Conservation (phyloP, 129 eudicot genomes). For the Arctium lappa region DNA sequence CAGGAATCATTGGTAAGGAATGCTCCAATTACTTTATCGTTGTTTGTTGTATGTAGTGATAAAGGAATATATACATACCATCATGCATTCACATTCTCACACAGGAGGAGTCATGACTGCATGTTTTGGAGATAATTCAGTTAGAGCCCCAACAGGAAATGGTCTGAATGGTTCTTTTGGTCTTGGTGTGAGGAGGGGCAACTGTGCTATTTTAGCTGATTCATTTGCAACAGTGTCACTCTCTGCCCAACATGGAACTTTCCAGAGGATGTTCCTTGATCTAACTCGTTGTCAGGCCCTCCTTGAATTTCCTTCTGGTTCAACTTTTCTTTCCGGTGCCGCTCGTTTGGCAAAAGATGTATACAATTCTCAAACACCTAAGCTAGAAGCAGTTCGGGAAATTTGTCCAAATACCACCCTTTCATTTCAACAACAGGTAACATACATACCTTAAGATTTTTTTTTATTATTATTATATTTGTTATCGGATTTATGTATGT, state of each 20-base stretch:
- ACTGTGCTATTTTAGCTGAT: slow-evolving; percentile 68
- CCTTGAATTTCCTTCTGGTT: slow-evolving; percentile 77
- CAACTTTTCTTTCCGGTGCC: slow-evolving; percentile 67
- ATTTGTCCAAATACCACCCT: slow-evolving; percentile 62
- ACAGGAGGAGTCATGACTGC: slow-evolving; percentile 75
- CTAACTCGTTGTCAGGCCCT: slow-evolving; percentile 61
- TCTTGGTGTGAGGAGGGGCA: slow-evolving; percentile 47
- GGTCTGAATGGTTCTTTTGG: slow-evolving; percentile 34
- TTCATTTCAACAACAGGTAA: slow-evolving; percentile 92
- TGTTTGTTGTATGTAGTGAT: background rate
- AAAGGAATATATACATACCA: background rate
- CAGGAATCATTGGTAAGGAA: slow-evolving; percentile 66
- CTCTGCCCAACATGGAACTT: slow-evolving; percentile 77
- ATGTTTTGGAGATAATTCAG: slow-evolving; percentile 58
- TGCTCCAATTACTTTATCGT: background rate
- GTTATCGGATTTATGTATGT: background rate
- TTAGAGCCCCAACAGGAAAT: slow-evolving; percentile 32
- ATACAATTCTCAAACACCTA: slow-evolving; percentile 48
- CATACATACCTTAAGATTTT: background rate
- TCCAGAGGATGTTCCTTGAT: slow-evolving; percentile 73
- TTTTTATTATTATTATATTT: too few relatives aligned
- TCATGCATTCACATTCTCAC: background rate
- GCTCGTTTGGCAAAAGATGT: slow-evolving; percentile 51
- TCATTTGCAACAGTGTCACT: slow-evolving; percentile 66
- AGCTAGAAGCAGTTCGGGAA: slow-evolving; percentile 53